These are phyloP conservation scores for Kurtzmaniella quercitrusa DNA, from an alignment of 1,139 yeast species.

Conservation along the genomic window DNA sequence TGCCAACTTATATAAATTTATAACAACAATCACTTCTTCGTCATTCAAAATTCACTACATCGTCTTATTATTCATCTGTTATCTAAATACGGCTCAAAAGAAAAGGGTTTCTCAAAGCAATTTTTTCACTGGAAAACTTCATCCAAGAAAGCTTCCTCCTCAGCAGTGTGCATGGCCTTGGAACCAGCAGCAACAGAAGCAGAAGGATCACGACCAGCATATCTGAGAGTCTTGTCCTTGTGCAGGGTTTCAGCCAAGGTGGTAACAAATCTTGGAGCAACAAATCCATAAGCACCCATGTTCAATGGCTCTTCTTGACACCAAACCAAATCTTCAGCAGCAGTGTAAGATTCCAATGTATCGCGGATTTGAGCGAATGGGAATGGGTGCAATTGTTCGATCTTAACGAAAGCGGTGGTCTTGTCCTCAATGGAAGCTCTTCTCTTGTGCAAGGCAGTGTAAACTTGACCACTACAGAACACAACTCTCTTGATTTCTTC, in stretches of 20 bases:
- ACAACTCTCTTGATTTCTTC: constrained; percentile 88
- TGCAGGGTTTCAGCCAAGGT: constrained; percentile 73
- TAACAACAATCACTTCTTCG: background rate
- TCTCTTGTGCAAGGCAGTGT: constrained; percentile 84
- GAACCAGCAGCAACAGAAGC: constrained; percentile 98
- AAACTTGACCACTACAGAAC: constrained; percentile 89
- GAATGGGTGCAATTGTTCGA: constrained; percentile 98
- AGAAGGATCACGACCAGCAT: constrained; percentile 97
- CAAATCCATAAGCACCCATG: constrained; percentile 87
- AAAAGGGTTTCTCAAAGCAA: background rate
- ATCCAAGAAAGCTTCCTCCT: constrained; percentile 81
- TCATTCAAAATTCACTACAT: background rate
- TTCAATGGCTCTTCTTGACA: constrained; percentile 99
- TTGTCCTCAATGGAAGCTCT: constrained; percentile 74
- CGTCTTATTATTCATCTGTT: background rate
- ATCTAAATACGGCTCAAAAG: background rate
- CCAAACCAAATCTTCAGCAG: constrained; percentile 86
- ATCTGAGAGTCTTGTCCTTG: constrained; percentile 59
- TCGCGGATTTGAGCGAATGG: constrained; percentile 94
- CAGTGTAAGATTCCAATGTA: constrained; percentile 74
- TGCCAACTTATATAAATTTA: too few species aligned
- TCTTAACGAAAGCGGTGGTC: constrained; percentile 80
- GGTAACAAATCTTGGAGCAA: constrained; percentile 76
- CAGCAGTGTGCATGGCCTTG: constrained; percentile 81
- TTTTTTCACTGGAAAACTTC: constrained; percentile 56